phyloP scores from a whole-genome alignment of 2,329 filamentous ascomycete genomes.

The Leptodontidium sp. region DNA sequence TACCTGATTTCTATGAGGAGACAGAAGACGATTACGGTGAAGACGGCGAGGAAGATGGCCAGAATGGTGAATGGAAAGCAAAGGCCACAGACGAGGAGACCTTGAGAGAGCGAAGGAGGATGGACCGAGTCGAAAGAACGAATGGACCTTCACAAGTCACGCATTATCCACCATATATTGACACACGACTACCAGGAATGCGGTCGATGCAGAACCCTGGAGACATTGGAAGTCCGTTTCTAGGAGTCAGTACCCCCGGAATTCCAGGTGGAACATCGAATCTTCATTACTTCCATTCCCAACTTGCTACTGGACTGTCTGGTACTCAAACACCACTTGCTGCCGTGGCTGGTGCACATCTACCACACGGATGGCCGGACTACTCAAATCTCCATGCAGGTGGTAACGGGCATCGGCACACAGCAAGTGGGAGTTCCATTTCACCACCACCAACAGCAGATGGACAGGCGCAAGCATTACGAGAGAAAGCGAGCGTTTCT shows the following conservation, averaged over 20 bases:
- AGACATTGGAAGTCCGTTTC: slow-evolving; percentile 64
- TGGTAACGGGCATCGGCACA: slow-evolving; percentile 40
- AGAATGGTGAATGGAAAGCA: slow-evolving; percentile 47
- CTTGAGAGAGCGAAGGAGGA: slow-evolving; percentile 48
- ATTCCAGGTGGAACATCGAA: slow-evolving; percentile 78
- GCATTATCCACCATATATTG: slow-evolving; percentile 50
- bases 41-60: slow-evolving; percentile 59
- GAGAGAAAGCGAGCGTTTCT: slow-evolving; percentile 69
- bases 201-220: slow-evolving; percentile 42
- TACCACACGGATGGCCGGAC: slow-evolving; percentile 59
- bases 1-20: slow-evolving; percentile 95
- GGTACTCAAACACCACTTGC: slow-evolving; percentile 82
- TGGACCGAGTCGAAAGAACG: slow-evolving; percentile 48
- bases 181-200: slow-evolving; percentile 49
- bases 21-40: slow-evolving; percentile 70
- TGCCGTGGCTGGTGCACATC: slow-evolving; percentile 77
- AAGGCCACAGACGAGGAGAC: slow-evolving; percentile 35
- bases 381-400: slow-evolving; percentile 39
- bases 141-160: slow-evolving; percentile 38
- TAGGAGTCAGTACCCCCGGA: slow-evolving; percentile 67
- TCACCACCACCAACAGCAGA: slow-evolving; percentile 49
- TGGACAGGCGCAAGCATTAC: slow-evolving; percentile 49
- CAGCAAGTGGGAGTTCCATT: slow-evolving; percentile 44
- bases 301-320: slow-evolving; percentile 74
- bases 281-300: slow-evolving; percentile 83